phyloP scores from a whole-genome alignment of 768 basidiomycete genomes.

The Pisolithus albus region DNA sequence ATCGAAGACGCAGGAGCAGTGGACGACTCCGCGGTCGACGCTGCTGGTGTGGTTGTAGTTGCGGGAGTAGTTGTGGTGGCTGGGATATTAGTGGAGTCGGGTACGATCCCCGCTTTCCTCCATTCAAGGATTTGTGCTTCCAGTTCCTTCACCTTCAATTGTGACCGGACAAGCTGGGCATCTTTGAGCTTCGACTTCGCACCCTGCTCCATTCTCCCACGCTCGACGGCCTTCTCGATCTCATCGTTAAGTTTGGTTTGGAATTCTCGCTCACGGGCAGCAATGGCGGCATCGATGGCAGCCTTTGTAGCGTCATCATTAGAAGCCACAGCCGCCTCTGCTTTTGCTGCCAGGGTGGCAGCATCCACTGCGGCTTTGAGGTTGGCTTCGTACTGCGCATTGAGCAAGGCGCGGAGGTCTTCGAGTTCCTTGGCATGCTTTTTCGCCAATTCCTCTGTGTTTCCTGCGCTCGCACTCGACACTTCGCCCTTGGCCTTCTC shows the following conservation, averaged over 20 bases:
- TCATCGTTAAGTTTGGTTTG: slow-evolving; percentile 47
- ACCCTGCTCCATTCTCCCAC: slow-evolving; percentile 56
- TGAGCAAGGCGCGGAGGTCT: slow-evolving; percentile 46
- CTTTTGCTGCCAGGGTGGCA: slow-evolving; percentile 35
- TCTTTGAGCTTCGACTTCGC: slow-evolving; percentile 68
- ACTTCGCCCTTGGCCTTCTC: slow-evolving; percentile 48
- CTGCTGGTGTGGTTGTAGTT: slow-evolving; percentile 15
- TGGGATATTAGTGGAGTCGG: slow-evolving; percentile 28
- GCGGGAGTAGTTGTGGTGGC: slow-evolving; percentile 7
- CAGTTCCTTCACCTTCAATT: slow-evolving; percentile 59
- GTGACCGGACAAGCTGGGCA: slow-evolving; percentile 52
- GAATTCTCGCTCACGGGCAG: slow-evolving; percentile 41
- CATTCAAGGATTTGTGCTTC: slow-evolving; percentile 57
- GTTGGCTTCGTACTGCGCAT: slow-evolving; percentile 45
- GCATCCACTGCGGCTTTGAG: slow-evolving; percentile 48
- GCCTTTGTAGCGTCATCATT: slow-evolving; percentile 35
- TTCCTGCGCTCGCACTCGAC: slow-evolving; percentile 14
- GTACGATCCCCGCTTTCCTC: slow-evolving; percentile 44
- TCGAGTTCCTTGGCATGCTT: slow-evolving; percentile 57
- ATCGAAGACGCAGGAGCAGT: not conserved
- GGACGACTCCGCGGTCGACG: not conserved
- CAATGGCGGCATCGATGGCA: slow-evolving; percentile 43
- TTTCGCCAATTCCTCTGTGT: slow-evolving; percentile 38
- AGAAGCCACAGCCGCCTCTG: slow-evolving; percentile 21
- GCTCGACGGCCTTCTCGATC: slow-evolving; percentile 58